phyloP scores from a whole-genome alignment of 306 rosid genomes.

The Trifolium pratense region DNA sequence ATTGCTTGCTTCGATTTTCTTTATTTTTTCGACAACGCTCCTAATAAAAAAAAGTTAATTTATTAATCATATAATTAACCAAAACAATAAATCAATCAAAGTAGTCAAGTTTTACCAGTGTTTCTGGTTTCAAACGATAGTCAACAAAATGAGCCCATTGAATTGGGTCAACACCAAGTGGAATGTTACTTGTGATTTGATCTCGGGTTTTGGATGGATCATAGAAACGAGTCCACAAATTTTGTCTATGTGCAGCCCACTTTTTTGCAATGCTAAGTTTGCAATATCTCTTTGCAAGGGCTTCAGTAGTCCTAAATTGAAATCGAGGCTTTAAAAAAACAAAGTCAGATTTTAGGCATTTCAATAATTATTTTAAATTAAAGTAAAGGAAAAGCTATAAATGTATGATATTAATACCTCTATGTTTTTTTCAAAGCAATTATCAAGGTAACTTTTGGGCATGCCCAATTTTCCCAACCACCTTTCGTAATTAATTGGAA shows the following conservation, averaged over 20 bases:
- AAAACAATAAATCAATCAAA: no score
- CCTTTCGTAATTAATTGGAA: slow-evolving; percentile 10
- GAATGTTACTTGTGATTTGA: neutral
- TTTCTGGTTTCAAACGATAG: neutral
- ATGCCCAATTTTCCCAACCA: neutral
- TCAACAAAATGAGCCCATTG: neutral
- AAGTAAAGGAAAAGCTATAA: neutral
- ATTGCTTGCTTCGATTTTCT: neutral
- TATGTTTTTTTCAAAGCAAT: neutral
- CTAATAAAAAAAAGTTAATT: no score
- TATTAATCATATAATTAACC: no score
- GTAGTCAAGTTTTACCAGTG: no score
- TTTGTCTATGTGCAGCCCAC: neutral
- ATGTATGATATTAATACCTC: neutral
- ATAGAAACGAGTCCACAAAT: neutral
- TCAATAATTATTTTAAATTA: neutral
- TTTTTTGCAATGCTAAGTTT: neutral
- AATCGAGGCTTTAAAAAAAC: neutral
- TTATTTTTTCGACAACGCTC: no score
- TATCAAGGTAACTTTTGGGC: neutral
- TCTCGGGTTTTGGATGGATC: neutral
- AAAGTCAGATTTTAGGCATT: neutral
- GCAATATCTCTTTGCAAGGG: neutral
- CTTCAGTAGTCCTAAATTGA: neutral
- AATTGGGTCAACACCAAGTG: neutral